Base-by-base conservation (phyloP, 148 eudicot genomes). In the Tetragonia tetragonoides region DNA sequence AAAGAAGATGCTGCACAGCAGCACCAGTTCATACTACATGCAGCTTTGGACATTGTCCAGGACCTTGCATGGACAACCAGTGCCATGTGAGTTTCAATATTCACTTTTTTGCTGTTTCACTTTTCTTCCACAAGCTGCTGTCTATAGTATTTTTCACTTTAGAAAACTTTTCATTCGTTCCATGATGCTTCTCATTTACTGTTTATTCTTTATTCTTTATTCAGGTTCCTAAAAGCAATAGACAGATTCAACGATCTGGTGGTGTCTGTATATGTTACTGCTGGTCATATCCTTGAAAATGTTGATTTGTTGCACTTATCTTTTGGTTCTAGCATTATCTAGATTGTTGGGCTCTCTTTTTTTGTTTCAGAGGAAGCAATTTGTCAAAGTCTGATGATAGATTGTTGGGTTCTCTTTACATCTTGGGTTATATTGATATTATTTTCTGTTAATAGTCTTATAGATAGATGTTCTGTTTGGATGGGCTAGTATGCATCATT, bases 51-150 rank as follows among this genome's bases (percentile, higher is more conserved):
- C 86, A 89, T 94, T 83, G 95, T 94, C 82, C 97, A 94, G 85
- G 98, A 94, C 84, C 90, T 89, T 66, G 99, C 99, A 17, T 95
- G 99, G 99, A 90, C 97, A 78, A 96, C 98, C 16, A 93, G 99
- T 89, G 99, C 99, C 46, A 96, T 96, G 98, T 95, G 79, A 90
- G 93, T 68, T 77, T 64, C 63, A 24, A 1, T 17, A 18, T 15
- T 17, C 66, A 51, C 46, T 4, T 64, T 38, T 54, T 10, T 63
- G 23, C 17, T 20, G 12, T n/a, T 67, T 74, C 9, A 12, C 0
- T 16, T 37, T 57, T 83, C 37, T 6, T 14, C 37, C 38, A 73
- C 56, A 6, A 56, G n/a, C 38, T 67, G 4, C 37, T 68, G 41
- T 46, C 61, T 68, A n/a, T 38, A 51, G 18, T 9, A 16, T 75